These are phyloP conservation scores for Trichoderma sp. DNA, from an alignment of 2,329 filamentous ascomycete species.

Conservation along the genomic window DNA sequence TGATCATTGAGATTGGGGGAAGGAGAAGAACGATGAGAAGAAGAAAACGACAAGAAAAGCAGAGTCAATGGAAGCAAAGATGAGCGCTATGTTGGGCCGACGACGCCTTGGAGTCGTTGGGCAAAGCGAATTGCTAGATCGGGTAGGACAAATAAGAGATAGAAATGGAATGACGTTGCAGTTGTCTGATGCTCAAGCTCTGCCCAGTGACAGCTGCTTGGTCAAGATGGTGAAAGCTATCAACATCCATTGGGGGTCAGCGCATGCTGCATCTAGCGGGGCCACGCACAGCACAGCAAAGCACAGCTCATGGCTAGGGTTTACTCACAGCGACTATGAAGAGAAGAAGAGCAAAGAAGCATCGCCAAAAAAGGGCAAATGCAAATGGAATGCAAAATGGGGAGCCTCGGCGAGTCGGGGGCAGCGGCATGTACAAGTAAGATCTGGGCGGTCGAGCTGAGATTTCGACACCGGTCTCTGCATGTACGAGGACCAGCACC, in stretches of 20 bases:
- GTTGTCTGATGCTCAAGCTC: constrained; percentile 11
- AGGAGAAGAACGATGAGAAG: not conserved
- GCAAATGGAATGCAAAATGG: not conserved
- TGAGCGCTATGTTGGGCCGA: not conserved
- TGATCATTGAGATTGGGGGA: not conserved
- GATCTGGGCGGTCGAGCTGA: not conserved
- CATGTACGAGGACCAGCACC: not conserved
- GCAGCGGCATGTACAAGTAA: not conserved
- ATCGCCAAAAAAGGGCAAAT: constrained; percentile 6
- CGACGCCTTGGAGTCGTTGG: constrained; percentile 10
- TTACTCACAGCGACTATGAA: constrained; percentile 21
- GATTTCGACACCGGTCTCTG: not conserved
- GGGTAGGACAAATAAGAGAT: constrained; percentile 1
- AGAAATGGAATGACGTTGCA: constrained; percentile 14
- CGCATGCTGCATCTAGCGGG: constrained; percentile 10
- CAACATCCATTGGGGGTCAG: constrained; percentile 14
- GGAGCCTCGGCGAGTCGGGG: not conserved
- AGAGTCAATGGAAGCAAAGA: constrained; percentile 4
- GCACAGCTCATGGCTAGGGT: not conserved
- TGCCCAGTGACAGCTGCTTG: constrained; percentile 13
- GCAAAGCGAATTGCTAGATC: constrained; percentile 2
- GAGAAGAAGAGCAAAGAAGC: not conserved
- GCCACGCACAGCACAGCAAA: not conserved
- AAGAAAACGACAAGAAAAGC: not conserved
- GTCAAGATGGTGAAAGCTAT: constrained; percentile 19